phyloP scores from a whole-genome alignment of 192 early-diverging fungal genomes.

The Mortierella antarctica region DNA sequence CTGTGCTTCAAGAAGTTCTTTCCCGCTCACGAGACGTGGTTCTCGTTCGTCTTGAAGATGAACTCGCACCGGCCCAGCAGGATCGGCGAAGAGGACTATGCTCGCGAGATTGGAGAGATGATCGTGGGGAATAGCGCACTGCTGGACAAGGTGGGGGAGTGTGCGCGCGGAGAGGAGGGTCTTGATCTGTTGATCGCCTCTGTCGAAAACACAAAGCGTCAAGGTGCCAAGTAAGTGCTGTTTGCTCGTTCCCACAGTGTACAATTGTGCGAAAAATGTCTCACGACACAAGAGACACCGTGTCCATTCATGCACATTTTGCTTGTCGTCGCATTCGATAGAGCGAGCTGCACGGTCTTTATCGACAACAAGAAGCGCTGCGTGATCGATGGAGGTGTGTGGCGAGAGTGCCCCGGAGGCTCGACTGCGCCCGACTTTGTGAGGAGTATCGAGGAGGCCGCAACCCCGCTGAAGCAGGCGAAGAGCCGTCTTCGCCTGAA shows the following conservation, averaged over 20 bases:
- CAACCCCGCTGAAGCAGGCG: neutral
- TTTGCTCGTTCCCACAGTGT: neutral
- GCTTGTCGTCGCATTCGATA: neutral
- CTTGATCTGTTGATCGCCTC: conserved; percentile 58
- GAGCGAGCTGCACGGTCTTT: conserved; percentile 69
- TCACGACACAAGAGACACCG: neutral
- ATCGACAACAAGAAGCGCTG: conserved; percentile 68
- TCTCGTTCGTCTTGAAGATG: conserved; percentile 53
- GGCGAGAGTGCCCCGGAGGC: conserved; percentile 57
- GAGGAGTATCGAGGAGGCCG: conserved; percentile 40
- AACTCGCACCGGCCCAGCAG: conserved; percentile 38
- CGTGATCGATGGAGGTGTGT: conserved; percentile 67
- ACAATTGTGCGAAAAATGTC: neutral
- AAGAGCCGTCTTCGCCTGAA: too few relatives aligned
- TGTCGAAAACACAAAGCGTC: conserved; percentile 55
- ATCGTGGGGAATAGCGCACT: neutral
- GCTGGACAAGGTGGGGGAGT: conserved; percentile 17
- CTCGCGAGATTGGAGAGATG: conserved; percentile 16
- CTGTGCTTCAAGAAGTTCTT: conserved; percentile 59
- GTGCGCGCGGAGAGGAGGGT: conserved; percentile 14
- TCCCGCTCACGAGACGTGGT: conserved; percentile 47
- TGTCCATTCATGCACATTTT: neutral
- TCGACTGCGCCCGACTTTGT: conserved; percentile 50
- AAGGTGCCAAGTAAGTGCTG: conserved; percentile 51
- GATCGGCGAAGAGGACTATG: conserved; percentile 32